Evolutionary conservation across 768 basidiomycete genomes (phyloP).

Genomic region (Termitomyces sp.): DNA sequence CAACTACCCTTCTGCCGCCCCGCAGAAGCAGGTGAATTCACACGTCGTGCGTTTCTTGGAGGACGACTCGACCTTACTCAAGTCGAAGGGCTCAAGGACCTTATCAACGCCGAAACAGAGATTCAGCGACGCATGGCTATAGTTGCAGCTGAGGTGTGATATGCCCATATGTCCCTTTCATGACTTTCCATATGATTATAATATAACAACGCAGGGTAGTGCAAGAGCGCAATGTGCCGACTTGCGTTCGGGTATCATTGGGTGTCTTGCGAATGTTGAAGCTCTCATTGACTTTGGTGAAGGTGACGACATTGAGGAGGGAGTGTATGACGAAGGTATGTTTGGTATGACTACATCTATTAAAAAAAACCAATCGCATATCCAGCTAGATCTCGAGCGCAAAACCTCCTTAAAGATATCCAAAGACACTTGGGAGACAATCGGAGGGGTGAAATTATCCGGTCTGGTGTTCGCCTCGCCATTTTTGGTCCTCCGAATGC

Average conservation of each 20-base stretch:
- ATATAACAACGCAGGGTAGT: conserved; percentile 44
- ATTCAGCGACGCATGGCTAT: conserved; percentile 71
- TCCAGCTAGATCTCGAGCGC: conserved; percentile 50
- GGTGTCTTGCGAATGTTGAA: conserved; percentile 74
- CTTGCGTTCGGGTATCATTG: conserved; percentile 60
- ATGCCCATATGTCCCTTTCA: conserved; percentile 7
- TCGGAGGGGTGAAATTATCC: conserved; percentile 76
- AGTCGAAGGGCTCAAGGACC: conserved; percentile 82
- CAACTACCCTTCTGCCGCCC: conserved; percentile 60
- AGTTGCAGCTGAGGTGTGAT: conserved; percentile 58
- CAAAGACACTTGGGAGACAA: conserved; percentile 57
- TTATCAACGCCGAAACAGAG: conserved; percentile 88
- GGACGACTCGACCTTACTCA: conserved; percentile 85
- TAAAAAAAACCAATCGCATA: background rate
- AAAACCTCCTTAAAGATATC: conserved; percentile 45
- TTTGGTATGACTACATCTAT: background rate
- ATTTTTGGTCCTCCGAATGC: conserved; percentile 94
- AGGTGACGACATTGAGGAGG: conserved; percentile 85
- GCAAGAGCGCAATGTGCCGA: conserved; percentile 54
- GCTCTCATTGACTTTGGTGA: conserved; percentile 94
- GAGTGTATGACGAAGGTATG: conserved; percentile 66
- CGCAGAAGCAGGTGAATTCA: conserved; percentile 87
- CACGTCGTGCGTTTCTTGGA: conserved; percentile 72
- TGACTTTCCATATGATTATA: background rate
- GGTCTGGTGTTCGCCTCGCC: conserved; percentile 74